Evolutionary conservation across 805 yeast genomes (phyloP).

Genomic region (Spencermartinsiella europaea): DNA sequence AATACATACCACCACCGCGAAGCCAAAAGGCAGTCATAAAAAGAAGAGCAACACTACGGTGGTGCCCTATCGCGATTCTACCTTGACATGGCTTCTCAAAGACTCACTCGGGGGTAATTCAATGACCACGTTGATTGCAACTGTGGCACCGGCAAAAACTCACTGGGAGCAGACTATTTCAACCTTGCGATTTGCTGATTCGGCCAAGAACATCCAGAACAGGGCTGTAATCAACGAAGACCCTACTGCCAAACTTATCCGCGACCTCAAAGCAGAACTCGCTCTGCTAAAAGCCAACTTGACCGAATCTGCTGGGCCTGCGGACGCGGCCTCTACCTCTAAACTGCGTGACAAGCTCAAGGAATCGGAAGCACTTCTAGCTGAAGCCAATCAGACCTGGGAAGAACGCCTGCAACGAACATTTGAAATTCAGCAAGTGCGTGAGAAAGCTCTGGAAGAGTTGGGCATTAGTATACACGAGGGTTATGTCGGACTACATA

Average conservation of each 20-base stretch:
- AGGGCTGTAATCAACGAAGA: conserved; percentile 54
- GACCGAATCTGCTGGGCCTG: conserved; percentile 9
- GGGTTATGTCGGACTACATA: conserved; percentile 23
- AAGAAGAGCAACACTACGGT: conserved; percentile 30
- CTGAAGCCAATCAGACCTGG: conserved; percentile 25
- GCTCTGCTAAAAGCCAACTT: conserved; percentile 15
- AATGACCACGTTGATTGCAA: conserved; percentile 71
- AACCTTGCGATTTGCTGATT: conserved; percentile 71
- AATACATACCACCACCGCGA: conserved; percentile 26
- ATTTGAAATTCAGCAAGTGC: conserved; percentile 22
- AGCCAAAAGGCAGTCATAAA: conserved; percentile 11
- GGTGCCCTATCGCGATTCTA: conserved; percentile 61
- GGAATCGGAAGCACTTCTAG: conserved; percentile 24
- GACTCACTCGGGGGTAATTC: conserved; percentile 63
- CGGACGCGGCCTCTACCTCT: conserved; percentile 6
- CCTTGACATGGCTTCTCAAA: conserved; percentile 58
- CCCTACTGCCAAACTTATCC: conserved; percentile 53
- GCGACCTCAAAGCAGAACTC: conserved; percentile 25
- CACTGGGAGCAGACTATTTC: conserved; percentile 70
- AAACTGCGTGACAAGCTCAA: conserved; percentile 14
- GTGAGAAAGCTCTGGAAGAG: conserved; percentile 26
- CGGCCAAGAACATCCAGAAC: conserved; percentile 64
- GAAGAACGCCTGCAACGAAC: conserved; percentile 24
- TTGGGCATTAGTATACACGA: conserved; percentile 24
- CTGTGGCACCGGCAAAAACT: conserved; percentile 66